A percentile compares a stretch with the other conserved stretches of the same genome.
Evolutionary conservation across 73 alveolate species (phyloP).

Genomic region (Paramecium sonneborni): DNA sequence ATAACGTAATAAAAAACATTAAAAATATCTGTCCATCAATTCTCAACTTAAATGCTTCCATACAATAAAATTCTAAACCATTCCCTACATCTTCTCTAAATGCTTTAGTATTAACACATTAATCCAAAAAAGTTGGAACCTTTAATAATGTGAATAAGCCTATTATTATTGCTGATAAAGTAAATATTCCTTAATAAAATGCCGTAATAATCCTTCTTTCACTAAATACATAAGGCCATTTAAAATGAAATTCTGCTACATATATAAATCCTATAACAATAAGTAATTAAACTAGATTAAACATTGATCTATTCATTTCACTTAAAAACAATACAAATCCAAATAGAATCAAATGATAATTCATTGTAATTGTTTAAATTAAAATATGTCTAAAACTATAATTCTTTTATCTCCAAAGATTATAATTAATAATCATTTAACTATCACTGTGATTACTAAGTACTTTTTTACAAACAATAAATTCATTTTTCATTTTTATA

Average conservation of each 20-base stretch:
- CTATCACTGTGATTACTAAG: background rate
- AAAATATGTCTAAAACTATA: background rate
- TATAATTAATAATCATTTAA: background rate
- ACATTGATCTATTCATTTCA: conserved; percentile 11
- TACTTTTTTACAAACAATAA: background rate
- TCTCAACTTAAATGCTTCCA: conserved; percentile 21
- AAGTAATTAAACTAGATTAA: conserved; percentile 9
- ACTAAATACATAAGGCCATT: conserved; percentile 3
- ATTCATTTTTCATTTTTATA: conserved; percentile 7
- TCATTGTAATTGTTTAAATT: background rate
- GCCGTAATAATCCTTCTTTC: background rate
- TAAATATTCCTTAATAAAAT: background rate
- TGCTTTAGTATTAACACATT: background rate
- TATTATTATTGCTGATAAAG: background rate
- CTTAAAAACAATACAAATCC: background rate
- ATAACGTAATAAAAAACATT: conserved; percentile 22
- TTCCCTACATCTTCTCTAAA: background rate
- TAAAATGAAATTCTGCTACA: background rate
- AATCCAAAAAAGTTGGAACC: background rate
- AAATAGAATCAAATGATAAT: background rate
- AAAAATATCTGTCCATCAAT: conserved; percentile 22
- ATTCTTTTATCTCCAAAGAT: background rate
- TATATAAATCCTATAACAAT: background rate
- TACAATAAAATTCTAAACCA: background rate
- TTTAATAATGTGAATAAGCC: conserved; percentile 38